Base-by-base conservation (phyloP, 805 yeast genomes). In the Starmerella tilneyi region DNA sequence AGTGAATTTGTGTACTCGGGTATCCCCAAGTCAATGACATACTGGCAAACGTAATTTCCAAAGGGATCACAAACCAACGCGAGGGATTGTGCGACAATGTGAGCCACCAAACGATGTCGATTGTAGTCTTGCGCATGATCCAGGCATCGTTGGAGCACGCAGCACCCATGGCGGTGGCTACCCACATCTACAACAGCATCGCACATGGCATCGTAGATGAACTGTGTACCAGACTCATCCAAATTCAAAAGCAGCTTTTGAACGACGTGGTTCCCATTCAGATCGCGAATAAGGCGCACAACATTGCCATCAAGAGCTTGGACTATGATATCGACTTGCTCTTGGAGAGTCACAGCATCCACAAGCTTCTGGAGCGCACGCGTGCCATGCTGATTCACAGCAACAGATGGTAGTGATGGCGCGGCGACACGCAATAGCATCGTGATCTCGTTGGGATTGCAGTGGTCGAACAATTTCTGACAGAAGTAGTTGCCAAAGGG, bases 401-500 rank as follows among this genome's bases (percentile, higher is more conserved):
- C 94, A 52, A 92, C 81, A 33, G 80, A 69, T 33, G 83, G 79
- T 57, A 88, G 74, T 33, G 78, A 78, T 2, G 82, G 75, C 3
- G 86, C 72, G 5, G 94, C 84, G 52, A 78, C 78, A 50, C 74
- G 68, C 24, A 89, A 81, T 38, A 92, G 63, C 13, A 70, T 63
- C 12, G 82, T 68, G 48, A 95, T 70, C 64, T 89, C 94, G 49
- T 73, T 79, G 30, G 71, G 70, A 29, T 72, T 67, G 21, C 86
- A 81, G 52, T 78, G 74, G 60, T 88, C 96, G 52, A 92, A 70
- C 45, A 92, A 65, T 63, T 89, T 92, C 64, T 92, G 98, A 53
- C 94, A 76, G 58, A 92, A 69, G 58, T 92, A 92, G 62, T 92
- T 92, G n/a, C 98, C 98, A 67, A 92, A 92, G 5, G 97, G 95